Percentiles rank a stretch among this genome's conserved stretches.
Conservation (phyloP, 352 stramenopile species). For the Pythium sukuiense region DNA sequence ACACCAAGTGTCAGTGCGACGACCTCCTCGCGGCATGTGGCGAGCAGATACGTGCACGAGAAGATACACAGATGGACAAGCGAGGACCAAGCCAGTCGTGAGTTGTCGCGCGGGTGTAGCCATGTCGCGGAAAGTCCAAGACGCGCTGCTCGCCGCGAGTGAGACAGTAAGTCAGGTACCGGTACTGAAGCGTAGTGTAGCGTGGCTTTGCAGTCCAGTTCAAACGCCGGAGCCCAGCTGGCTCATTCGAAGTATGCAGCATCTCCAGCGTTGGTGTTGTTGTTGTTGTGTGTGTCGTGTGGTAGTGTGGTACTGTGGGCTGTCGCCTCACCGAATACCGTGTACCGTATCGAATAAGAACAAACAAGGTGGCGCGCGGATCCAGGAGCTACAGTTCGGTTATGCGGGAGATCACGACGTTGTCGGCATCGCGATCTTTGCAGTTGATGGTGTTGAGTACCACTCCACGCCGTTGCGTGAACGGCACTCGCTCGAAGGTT, state of each 20-base stretch:
- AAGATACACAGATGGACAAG: neutral
- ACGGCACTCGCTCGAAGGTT: no score
- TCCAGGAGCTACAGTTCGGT: neutral
- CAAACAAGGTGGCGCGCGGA: no score
- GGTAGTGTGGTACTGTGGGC: no score
- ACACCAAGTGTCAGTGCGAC: neutral
- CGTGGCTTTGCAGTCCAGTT: neutral
- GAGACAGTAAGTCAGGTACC: neutral
- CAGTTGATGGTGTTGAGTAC: constrained; percentile 1
- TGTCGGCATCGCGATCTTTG: neutral
- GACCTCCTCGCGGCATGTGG: neutral
- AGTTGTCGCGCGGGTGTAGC: neutral
- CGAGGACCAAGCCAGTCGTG: no score
- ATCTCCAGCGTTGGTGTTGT: no score
- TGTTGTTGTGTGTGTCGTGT: no score
- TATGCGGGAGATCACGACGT: neutral
- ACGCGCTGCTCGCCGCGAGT: neutral
- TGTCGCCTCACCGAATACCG: no score
- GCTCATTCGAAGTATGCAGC: neutral
- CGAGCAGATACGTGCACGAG: neutral
- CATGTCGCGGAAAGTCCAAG: neutral
- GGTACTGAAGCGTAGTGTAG: no score
- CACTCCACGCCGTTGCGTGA: neutral
- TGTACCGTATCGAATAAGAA: neutral
- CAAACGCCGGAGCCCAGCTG: neutral